Evolutionary conservation across 2,329 filamentous ascomycete species (phyloP).

Genomic region (Nigrospora sphaerica): DNA sequence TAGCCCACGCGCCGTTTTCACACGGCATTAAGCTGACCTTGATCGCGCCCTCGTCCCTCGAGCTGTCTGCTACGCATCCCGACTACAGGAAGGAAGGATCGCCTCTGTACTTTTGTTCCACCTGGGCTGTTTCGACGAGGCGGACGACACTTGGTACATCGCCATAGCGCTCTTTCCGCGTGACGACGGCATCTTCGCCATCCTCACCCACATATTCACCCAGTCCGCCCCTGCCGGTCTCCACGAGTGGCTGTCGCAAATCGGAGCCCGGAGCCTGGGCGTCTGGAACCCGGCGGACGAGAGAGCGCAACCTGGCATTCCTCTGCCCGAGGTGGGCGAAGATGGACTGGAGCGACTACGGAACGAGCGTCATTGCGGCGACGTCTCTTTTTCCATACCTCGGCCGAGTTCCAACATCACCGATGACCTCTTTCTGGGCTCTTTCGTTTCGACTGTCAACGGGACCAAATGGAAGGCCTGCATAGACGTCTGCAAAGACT

Average conservation of each 20-base stretch:
- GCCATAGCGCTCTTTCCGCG: constrained; percentile 1
- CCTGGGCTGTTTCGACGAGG: constrained; percentile 1
- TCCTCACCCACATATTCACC: constrained; percentile 1
- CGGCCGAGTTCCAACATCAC: constrained; percentile 26
- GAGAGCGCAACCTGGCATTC: not conserved
- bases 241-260: constrained; percentile 2
- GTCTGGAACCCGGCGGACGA: constrained; percentile 3
- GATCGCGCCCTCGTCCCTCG: not conserved
- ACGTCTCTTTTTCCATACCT: constrained; percentile 37
- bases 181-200: not conserved
- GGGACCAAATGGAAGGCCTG: constrained; percentile 33
- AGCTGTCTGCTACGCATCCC: not conserved
- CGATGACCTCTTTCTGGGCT: constrained; percentile 19
- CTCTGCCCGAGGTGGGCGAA: constrained; percentile 20
- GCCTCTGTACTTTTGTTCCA: constrained; percentile 3
- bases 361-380: constrained; percentile 38
- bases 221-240: constrained; percentile 3
- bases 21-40: not conserved
- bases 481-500: constrained; percentile 36
- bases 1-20: not conserved
- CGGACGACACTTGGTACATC: not conserved
- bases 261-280: constrained; percentile 1
- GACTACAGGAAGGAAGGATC: not conserved
- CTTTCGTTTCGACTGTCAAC: constrained; percentile 28
- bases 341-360: constrained; percentile 31